Conservation (phyloP, 192 early-diverging fungal genomes). For the Coemansia erecta region DNA sequence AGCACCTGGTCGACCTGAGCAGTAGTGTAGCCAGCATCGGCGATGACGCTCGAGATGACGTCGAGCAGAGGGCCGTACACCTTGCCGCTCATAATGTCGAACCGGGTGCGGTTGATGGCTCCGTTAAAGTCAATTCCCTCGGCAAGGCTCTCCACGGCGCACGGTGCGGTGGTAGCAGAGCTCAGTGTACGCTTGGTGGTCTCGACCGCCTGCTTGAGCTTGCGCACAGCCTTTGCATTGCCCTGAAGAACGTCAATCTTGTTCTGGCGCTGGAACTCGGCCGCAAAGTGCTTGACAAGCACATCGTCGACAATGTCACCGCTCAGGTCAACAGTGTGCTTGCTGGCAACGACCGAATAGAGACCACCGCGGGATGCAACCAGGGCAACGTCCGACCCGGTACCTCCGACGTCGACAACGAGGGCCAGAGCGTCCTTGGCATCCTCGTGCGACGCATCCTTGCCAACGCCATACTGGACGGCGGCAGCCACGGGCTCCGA, state of each 20-base stretch:
- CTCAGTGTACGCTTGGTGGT: conserved; percentile 89
- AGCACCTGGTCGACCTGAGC: conserved; percentile 87
- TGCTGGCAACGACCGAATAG: conserved; percentile 72
- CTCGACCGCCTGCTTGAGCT: conserved; percentile 83
- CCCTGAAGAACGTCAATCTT: conserved; percentile 70
- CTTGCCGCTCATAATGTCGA: conserved; percentile 82
- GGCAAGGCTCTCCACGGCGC: conserved; percentile 87
- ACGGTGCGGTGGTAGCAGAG: conserved; percentile 75
- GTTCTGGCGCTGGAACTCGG: conserved; percentile 86
- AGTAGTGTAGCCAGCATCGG: conserved; percentile 62
- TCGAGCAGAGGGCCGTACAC: conserved; percentile 70
- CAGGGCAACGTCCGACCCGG: conserved; percentile 79
- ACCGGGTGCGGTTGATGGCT: conserved; percentile 79
- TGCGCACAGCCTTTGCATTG: conserved; percentile 75
- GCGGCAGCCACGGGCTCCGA: conserved; percentile 89
- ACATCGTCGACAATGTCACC: conserved; percentile 85
- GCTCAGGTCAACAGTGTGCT: conserved; percentile 76
- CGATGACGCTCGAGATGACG: conserved; percentile 65
- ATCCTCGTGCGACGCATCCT: conserved; percentile 51
- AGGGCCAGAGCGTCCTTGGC: conserved; percentile 73
- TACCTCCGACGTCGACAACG: conserved; percentile 87
- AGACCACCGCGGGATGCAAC: conserved; percentile 79
- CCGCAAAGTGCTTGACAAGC: conserved; percentile 74
- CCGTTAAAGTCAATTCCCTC: conserved; percentile 90
- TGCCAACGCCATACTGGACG: conserved; percentile 74